Evolutionary conservation across 192 early-diverging fungal genomes (phyloP).

Genomic region (Rhizophagus clarus): DNA sequence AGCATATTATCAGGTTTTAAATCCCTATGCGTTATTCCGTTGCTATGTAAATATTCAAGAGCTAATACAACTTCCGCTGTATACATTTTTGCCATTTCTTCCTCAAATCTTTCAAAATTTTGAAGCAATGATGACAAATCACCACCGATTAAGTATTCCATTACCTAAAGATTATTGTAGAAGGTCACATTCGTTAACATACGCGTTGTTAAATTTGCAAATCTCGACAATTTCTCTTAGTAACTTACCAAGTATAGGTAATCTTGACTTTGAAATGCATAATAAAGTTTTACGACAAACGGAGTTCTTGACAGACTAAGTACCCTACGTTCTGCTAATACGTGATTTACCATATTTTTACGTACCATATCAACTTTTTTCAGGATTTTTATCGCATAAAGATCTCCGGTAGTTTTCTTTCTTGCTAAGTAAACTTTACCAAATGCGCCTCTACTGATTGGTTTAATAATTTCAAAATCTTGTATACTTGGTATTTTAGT

Average conservation of each 20-base stretch:
- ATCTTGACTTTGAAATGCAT: conserved; percentile 87
- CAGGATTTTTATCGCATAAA: conserved; percentile 91
- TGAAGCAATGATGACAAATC: conserved; percentile 78
- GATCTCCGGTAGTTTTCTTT: conserved; percentile 83
- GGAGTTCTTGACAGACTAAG: conserved; percentile 77
- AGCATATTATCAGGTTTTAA: conserved; percentile 86
- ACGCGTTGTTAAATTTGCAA: background rate
- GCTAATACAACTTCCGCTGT: conserved; percentile 88
- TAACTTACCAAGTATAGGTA: conserved; percentile 78
- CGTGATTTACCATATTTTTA: conserved; percentile 96
- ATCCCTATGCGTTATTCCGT: conserved; percentile 89
- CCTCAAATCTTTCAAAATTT: conserved; percentile 77
- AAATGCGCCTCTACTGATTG: conserved; percentile 92
- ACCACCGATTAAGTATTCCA: conserved; percentile 92
- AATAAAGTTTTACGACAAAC: conserved; percentile 92
- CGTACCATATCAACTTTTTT: conserved; percentile 93
- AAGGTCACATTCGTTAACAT: background rate
- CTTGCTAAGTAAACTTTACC: conserved; percentile 88
- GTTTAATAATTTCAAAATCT: conserved; percentile 94
- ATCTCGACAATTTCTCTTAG: too few relatives aligned
- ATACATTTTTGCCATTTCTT: conserved; percentile 85
- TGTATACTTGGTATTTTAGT: conserved; percentile 79
- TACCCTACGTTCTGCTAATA: conserved; percentile 84
- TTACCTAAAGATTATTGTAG: conserved; percentile 39
- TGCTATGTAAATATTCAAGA: conserved; percentile 86